These are phyloP conservation scores for Tolypocladium amazonense DNA, from an alignment of 2,329 filamentous ascomycete genomes.

Conservation along the genomic window DNA sequence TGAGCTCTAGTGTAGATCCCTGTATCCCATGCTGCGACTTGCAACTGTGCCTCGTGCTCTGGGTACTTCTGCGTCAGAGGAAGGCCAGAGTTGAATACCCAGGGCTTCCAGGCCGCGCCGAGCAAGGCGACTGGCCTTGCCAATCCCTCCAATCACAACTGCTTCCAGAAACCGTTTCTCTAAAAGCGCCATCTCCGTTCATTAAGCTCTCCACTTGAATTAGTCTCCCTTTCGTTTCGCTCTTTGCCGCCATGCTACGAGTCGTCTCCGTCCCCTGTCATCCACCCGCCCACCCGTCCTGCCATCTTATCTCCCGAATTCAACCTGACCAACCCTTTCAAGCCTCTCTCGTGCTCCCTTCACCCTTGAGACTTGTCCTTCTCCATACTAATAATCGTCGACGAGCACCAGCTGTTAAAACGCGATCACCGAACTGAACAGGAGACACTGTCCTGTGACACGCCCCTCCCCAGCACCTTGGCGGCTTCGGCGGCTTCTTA, in stretches of 20 bases:
- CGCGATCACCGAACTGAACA: conserved; percentile 8
- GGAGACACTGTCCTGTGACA: conserved; percentile 9
- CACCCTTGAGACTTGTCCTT: not conserved
- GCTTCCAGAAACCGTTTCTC: not conserved
- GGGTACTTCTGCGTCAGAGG: not conserved
- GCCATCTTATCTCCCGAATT: not conserved
- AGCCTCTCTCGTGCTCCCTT: not conserved
- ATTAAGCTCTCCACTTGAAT: not conserved
- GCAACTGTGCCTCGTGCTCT: not conserved
- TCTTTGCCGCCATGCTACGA: conserved; percentile 1
- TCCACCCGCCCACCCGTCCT: not conserved
- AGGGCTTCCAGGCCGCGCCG: not conserved
- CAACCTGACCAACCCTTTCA: not conserved
- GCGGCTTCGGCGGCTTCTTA: not conserved
- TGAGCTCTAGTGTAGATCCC: not conserved
- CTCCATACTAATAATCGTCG: not conserved
- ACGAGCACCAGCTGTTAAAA: not conserved
- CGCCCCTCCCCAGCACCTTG: conserved; percentile 4
- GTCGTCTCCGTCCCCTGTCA: conserved; percentile 1
- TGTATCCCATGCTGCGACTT: not conserved
- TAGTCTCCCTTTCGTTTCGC: not conserved
- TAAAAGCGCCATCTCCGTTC: not conserved
- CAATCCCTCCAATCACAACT: conserved; percentile 1
- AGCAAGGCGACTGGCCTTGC: not conserved
- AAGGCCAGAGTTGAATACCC: not conserved